Conservation (phyloP, 1,139 yeast genomes). For the Pichia sp. region DNA sequence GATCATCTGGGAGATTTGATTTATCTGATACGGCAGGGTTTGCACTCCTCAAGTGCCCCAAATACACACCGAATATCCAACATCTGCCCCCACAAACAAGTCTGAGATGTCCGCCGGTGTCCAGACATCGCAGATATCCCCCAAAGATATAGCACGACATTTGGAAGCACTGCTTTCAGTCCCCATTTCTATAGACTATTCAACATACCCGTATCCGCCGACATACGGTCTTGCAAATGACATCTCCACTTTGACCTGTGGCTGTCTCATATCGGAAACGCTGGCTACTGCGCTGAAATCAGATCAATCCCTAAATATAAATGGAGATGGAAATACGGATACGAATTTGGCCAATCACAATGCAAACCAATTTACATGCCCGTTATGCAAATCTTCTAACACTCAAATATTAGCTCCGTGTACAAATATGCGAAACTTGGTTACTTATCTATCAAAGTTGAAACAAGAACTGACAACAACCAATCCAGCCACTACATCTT, state of each 20-base stretch:
- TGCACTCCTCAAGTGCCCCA: too few relatives aligned
- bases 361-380: constrained; percentile 39
- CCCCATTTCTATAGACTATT: constrained; percentile 23
- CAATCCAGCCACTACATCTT: neutral
- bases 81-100: neutral
- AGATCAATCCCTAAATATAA: constrained; percentile 2
- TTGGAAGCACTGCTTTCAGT: constrained; percentile 19
- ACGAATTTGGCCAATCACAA: neutral
- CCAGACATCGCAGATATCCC: neutral
- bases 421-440: constrained; percentile 52
- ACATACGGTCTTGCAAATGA: constrained; percentile 40
- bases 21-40: too few relatives aligned
- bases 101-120: neutral
- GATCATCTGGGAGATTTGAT: too few relatives aligned
- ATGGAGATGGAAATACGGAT: too few relatives aligned
- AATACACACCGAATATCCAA: too few relatives aligned
- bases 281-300: constrained; percentile 19
- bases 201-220: constrained; percentile 19
- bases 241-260: constrained; percentile 62
- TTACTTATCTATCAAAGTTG: constrained; percentile 30
- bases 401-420: constrained; percentile 45
- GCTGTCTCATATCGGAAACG: constrained; percentile 64
- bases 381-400: constrained; percentile 42
- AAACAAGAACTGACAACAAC: constrained; percentile 24
- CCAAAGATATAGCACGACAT: constrained; percentile 12